A percentile compares a stretch with the other conserved stretches of the same genome.
Conservation (phyloP, 2,329 filamentous ascomycete species). For the Hypoxylon sp. region DNA sequence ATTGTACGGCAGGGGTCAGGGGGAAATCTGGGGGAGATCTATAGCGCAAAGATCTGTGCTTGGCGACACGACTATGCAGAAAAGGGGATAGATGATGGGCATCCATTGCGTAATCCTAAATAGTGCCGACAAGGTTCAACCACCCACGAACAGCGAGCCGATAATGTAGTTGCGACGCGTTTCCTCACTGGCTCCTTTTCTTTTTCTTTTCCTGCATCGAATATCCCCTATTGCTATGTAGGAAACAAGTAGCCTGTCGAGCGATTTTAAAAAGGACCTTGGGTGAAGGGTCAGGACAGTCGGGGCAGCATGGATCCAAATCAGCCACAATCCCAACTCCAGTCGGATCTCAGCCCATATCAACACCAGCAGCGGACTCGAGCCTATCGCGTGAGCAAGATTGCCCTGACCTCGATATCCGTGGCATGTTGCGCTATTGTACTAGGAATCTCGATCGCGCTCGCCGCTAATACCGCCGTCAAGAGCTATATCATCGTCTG, state of each 20-base stretch:
- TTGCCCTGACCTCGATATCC: conserved; percentile 42
- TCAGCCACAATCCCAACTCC: conserved; percentile 33
- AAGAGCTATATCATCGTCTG: conserved; percentile 44
- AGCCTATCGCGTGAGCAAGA: conserved; percentile 28
- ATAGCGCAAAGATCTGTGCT: conserved; percentile 16
- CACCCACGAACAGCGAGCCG: background rate
- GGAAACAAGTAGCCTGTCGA: conserved; percentile 3
- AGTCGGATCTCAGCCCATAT: conserved; percentile 26
- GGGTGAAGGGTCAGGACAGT: background rate
- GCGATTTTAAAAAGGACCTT: background rate
- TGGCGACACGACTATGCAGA: conserved; percentile 1
- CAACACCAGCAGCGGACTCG: conserved; percentile 12
- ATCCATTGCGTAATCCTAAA: conserved; percentile 18
- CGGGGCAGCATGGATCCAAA: conserved; percentile 33
- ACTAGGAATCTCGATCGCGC: conserved; percentile 43
- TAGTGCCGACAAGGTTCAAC: conserved; percentile 6
- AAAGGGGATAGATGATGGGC: conserved; percentile 17
- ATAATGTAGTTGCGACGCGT: background rate
- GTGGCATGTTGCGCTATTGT: conserved; percentile 41
- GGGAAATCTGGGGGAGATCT: conserved; percentile 6
- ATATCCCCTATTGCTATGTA: background rate
- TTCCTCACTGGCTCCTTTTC: background rate
- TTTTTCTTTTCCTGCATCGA: background rate
- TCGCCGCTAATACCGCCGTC: conserved; percentile 34
- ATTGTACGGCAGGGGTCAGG: background rate